Conservation (phyloP, 1,284 basidiomycete species). For the Boletellus dicymbophilus region DNA sequence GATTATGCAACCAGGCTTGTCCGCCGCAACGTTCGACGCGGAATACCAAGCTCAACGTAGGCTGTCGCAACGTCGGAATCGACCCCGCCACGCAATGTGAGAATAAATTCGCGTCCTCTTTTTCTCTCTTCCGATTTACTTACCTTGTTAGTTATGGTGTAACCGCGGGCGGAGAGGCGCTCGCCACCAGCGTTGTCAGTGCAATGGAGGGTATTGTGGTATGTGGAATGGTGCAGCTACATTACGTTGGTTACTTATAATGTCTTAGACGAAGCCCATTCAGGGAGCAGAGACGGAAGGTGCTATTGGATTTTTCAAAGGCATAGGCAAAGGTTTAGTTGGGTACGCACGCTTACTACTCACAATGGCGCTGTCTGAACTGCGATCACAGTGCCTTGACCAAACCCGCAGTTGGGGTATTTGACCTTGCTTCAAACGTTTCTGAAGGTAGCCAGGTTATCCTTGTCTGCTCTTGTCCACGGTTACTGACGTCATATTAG, state of each 20-base stretch:
- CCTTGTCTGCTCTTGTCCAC: background rate
- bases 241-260: conserved; percentile 1
- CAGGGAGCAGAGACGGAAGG: conserved; percentile 97
- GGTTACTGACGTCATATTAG: conserved; percentile 30
- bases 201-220: conserved; percentile 97
- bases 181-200: conserved; percentile 93
- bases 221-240: conserved; percentile 28
- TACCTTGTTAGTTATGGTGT: conserved; percentile 78
- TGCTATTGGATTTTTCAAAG: conserved; percentile 96
- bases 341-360: conserved; percentile 56
- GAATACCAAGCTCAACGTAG: conserved; percentile 93
- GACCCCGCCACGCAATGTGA: conserved; percentile 94
- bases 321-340: conserved; percentile 94
- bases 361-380: conserved; percentile 16
- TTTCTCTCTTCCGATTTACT: conserved; percentile 14
- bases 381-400: conserved; percentile 72
- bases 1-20: conserved; percentile 63
- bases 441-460: conserved; percentile 74
- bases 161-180: conserved; percentile 90
- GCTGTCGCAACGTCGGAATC: conserved; percentile 90
- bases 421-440: conserved; percentile 95
- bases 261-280: conserved; percentile 82
- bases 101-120: conserved; percentile 21
- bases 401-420: conserved; percentile 96
- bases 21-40: conserved; percentile 94